phyloP scores from a whole-genome alignment of 345 rosid genomes.

The Trapa bicornis region DNA sequence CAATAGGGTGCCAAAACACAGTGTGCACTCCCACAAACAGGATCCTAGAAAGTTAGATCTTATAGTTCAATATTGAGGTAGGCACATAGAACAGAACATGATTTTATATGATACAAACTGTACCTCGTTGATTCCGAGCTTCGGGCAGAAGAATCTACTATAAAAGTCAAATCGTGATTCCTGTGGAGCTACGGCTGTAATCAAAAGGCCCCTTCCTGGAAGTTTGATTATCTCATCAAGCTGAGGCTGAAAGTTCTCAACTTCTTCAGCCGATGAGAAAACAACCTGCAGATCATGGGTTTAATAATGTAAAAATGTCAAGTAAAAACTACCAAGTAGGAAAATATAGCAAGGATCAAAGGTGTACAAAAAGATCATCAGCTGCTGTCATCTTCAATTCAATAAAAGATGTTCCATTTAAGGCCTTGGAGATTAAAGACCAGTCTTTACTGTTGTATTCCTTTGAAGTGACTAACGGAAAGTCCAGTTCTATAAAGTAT shows the following conservation, averaged over 20 bases:
- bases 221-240: slow-evolving; percentile 36
- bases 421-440: slow-evolving; percentile 30
- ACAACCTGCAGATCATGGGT: slow-evolving; percentile 30
- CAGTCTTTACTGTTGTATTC: slow-evolving; percentile 23
- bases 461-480: slow-evolving; percentile 27
- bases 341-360: background rate
- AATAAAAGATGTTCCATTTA: slow-evolving; percentile 34
- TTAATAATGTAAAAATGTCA: too few species aligned
- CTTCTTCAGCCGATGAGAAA: slow-evolving; percentile 50
- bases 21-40: slow-evolving; percentile 70
- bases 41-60: slow-evolving; percentile 37
- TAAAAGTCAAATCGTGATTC: slow-evolving; percentile 54
- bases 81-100: background rate
- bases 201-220: slow-evolving; percentile 44
- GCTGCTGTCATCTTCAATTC: slow-evolving; percentile 39
- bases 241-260: slow-evolving; percentile 36
- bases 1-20: slow-evolving; percentile 68
- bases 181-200: slow-evolving; percentile 37
- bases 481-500: slow-evolving; percentile 40
- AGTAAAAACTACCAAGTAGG: background rate
- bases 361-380: slow-evolving; percentile 37
- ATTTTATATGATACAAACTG: background rate
- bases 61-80: background rate
- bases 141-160: slow-evolving; percentile 69
- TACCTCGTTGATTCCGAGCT: slow-evolving; percentile 60